Percentiles rank a stretch among this genome's conserved stretches.
Evolutionary conservation across 2,329 filamentous ascomycete genomes (phyloP).

Genomic region (Cladobotryum protrusum): DNA sequence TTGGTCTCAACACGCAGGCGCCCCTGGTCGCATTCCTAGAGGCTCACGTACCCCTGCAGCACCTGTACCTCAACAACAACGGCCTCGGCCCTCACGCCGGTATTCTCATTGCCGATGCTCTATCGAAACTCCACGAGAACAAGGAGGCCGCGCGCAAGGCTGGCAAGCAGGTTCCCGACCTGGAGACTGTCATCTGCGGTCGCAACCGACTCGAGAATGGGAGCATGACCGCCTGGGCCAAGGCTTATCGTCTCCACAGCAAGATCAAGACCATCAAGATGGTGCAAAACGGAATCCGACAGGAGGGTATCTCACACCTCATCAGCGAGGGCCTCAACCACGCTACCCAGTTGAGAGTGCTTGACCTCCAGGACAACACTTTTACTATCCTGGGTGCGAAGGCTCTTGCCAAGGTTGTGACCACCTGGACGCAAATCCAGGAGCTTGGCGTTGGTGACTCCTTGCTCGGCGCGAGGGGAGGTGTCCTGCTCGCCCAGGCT

Average conservation of each 20-base stretch:
- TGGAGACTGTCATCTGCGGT: constrained; percentile 96
- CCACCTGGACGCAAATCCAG: constrained; percentile 65
- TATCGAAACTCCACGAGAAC: constrained; percentile 74
- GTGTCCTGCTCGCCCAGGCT: constrained; percentile 64
- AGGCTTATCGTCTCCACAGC: constrained; percentile 74
- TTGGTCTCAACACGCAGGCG: constrained; percentile 89
- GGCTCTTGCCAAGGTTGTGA: constrained; percentile 69
- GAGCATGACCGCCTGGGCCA: constrained; percentile 93
- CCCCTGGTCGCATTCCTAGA: constrained; percentile 89
- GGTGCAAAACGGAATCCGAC: constrained; percentile 96
- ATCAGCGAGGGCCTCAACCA: constrained; percentile 72
- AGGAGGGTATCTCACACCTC: constrained; percentile 81
- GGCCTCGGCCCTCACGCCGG: constrained; percentile 89
- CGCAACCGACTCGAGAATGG: constrained; percentile 94
- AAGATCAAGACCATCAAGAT: constrained; percentile 85
- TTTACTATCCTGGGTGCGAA: constrained; percentile 78
- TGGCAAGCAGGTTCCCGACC: constrained; percentile 66
- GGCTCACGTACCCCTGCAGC: constrained; percentile 80
- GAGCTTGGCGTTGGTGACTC: constrained; percentile 90
- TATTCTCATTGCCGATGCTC: constrained; percentile 79
- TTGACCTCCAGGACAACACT: constrained; percentile 97
- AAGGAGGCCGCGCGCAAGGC: constrained; percentile 72
- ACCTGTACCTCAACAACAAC: constrained; percentile 97
- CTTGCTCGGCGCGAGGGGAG: constrained; percentile 71
- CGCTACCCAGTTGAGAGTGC: constrained; percentile 60